Evolutionary conservation across 345 rosid species (phyloP), one percentile per base, ranked within the genome.

Genomic region (Moricandia moricandioides): DNA sequence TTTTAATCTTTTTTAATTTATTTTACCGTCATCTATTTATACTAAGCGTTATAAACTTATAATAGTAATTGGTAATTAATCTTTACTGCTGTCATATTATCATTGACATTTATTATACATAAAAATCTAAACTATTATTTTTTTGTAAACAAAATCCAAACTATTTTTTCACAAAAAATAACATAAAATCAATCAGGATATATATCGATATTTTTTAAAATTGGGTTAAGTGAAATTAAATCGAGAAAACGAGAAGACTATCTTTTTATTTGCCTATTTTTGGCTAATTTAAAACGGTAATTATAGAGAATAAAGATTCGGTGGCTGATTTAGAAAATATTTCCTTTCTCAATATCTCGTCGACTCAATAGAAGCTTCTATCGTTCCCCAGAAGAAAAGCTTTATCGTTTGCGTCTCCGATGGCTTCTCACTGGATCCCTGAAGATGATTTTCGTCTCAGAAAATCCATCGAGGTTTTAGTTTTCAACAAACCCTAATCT

Each of bases 391-490:
- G 26, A 40, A 35, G 16, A 31, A 58, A 31, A 45, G 52, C 17
- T n/a, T 13, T 58, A 6, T 29, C 14, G 16, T 31, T 57, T 74
- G 69, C 21, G 35, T 69, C 17, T 62, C 27, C 13, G 13, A 69
- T 52, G 67, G 71, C 43, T 2, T 43, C 58, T 56, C 75, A 64
- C 6, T 77, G 80, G 75, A 30, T 63, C 27, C 80, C 80, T 54
- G 59, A 63, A 56, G 75, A 70, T 24, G 80, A 77, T 13, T 64
- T 43, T 64, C 66, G 67, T 24, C 75, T 77, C 30, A 64, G 65
- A 77, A 77, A 64, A 43, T 55, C 75, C 5, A 65, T 77, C 61
- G 80, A 70, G 80, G 71, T 69, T 45, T 59, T 60, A 17, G 17
- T 27, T 30, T 51, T 26, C 39, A 56, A 31, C 0, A 69, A 70